These are phyloP conservation scores for Ophiostoma quercus DNA, from an alignment of 2,329 filamentous ascomycete genomes.

Conservation along the genomic window DNA sequence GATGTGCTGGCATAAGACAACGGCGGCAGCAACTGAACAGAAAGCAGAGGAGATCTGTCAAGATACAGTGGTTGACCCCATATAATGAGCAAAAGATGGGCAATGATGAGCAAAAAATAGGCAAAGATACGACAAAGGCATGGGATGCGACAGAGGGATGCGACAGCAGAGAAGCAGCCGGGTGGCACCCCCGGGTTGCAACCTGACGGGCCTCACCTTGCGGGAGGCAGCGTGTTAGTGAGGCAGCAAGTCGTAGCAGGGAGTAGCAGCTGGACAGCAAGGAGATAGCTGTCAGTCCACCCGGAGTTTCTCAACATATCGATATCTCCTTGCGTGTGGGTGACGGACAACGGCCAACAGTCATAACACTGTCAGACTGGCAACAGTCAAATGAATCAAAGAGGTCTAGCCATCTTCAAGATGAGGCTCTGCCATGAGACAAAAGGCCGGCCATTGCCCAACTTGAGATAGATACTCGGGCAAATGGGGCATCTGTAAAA, in stretches of 20 bases:
- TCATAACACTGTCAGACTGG: neutral
- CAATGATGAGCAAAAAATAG: neutral
- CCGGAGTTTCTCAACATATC: neutral
- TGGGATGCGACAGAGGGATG: slow-evolving; percentile 7
- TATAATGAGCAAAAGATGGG: neutral
- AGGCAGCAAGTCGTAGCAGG: neutral
- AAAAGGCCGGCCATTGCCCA: neutral
- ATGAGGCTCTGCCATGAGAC: slow-evolving; percentile 11
- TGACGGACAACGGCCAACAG: neutral
- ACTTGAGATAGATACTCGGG: neutral
- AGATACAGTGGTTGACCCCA: neutral
- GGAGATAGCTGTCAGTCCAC: neutral
- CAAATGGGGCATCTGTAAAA: neutral
- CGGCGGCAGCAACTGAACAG: neutral
- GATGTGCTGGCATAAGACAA: slow-evolving; percentile 4
- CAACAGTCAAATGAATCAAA: neutral
- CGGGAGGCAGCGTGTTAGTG: slow-evolving; percentile 1
- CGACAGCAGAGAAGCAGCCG: neutral
- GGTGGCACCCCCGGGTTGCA: neutral
- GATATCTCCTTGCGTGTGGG: neutral
- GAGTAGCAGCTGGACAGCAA: neutral
- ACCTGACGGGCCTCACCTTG: slow-evolving; percentile 8
- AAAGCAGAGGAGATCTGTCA: neutral
- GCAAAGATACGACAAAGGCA: slow-evolving; percentile 1
- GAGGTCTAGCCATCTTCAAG: neutral